Evolutionary conservation across 2,329 filamentous ascomycete genomes (phyloP).

Genomic region (Claviceps maximensis): DNA sequence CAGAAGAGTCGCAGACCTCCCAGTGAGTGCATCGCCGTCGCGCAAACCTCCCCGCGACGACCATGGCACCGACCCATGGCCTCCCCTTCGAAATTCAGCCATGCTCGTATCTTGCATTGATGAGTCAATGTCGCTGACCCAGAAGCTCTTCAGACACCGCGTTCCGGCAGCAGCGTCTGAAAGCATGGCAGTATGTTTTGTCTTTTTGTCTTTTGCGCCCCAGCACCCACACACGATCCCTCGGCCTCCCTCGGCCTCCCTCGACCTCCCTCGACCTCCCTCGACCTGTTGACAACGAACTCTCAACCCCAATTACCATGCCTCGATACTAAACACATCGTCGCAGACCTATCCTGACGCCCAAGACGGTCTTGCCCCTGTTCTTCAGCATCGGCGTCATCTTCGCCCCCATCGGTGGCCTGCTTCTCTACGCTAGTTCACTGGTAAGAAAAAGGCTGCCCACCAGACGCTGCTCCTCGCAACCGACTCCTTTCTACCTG

Average conservation of each 20-base stretch:
- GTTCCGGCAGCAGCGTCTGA: constrained; percentile 90
- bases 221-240: no score
- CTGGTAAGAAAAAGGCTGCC: constrained; percentile 40
- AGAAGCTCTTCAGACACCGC: constrained; percentile 62
- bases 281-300: background rate
- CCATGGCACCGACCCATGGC: constrained; percentile 15
- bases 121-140: background rate
- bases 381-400: constrained; percentile 87
- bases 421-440: constrained; percentile 74
- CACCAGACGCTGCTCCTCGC: background rate
- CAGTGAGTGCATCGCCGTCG: constrained; percentile 41
- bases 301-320: constrained; percentile 22
- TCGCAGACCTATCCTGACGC: constrained; percentile 76
- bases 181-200: constrained; percentile 85
- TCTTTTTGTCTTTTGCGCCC: no score
- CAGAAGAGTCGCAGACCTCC: constrained; percentile 84
- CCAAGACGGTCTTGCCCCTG: constrained; percentile 81
- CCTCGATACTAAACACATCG: constrained; percentile 9
- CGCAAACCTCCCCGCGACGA: background rate
- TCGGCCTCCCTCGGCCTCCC: background rate
- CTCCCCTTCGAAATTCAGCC: constrained; percentile 1
- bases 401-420: constrained; percentile 82
- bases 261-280: background rate
- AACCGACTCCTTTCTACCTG: background rate
- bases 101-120: constrained; percentile 1